Conservation (phyloP, 2,329 filamentous ascomycete genomes). For the Calycina marina region DNA sequence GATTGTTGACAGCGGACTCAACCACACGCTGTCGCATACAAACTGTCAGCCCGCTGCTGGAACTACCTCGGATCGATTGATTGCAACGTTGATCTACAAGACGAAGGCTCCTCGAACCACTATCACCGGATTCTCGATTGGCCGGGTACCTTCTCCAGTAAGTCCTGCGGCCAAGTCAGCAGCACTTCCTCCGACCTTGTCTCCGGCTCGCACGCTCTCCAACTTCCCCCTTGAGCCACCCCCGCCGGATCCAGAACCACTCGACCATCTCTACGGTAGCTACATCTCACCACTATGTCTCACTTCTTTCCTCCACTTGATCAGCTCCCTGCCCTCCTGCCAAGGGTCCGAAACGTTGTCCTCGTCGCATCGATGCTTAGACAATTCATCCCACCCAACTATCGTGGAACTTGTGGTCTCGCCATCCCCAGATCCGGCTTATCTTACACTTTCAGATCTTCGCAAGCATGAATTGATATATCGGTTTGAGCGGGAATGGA, state of each 20-base stretch:
- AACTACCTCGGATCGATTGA: constrained; percentile 32
- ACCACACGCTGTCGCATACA: constrained; percentile 46
- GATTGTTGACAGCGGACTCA: constrained; percentile 47
- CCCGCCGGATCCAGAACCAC: constrained; percentile 37
- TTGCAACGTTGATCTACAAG: constrained; percentile 53
- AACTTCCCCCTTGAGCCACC: constrained; percentile 45
- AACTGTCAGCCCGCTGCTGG: constrained; percentile 43
- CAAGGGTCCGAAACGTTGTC: constrained; percentile 34
- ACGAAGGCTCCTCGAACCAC: constrained; percentile 23
- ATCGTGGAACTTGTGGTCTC: constrained; percentile 54
- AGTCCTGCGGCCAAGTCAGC: constrained; percentile 6
- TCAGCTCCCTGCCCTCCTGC: constrained; percentile 45
- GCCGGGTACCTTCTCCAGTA: constrained; percentile 23
- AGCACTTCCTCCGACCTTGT: constrained; percentile 27
- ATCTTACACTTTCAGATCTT: constrained; percentile 53
- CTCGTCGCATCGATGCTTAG: constrained; percentile 51
- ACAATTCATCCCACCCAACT: constrained; percentile 40
- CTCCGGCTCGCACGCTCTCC: constrained; percentile 42
- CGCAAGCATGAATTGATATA: constrained; percentile 71
- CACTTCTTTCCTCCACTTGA: constrained; percentile 50
- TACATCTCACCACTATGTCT: constrained; percentile 49
- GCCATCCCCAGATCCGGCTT: constrained; percentile 44
- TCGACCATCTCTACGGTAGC: constrained; percentile 51
- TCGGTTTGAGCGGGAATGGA: constrained; percentile 78
- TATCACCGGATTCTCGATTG: constrained; percentile 24